A percentile compares a stretch with the other conserved stretches of the same genome.
Conservation (phyloP, 2,329 filamentous ascomycete genomes). For the Pyricularia sp. region DNA sequence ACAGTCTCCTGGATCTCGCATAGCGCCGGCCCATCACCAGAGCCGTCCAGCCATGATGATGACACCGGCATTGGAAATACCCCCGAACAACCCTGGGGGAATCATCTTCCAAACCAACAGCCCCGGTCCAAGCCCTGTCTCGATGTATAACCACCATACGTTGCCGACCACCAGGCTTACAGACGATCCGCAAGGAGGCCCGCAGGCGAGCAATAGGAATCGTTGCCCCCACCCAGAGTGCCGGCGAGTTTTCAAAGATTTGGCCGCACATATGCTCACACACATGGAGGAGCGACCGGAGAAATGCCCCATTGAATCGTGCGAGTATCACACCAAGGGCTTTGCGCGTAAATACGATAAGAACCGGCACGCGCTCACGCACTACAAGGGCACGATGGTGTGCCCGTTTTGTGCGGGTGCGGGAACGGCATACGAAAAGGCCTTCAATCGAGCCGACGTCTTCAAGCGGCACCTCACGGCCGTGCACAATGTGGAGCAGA, state of each 20-base stretch:
- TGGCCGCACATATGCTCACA: slow-evolving; percentile 89
- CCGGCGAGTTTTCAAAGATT: slow-evolving; percentile 75
- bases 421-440: slow-evolving; percentile 81
- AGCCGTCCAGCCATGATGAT: background rate
- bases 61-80: background rate
- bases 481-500: slow-evolving; percentile 86
- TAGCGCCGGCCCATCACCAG: background rate
- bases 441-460: slow-evolving; percentile 87
- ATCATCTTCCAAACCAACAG: slow-evolving; percentile 1
- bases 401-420: slow-evolving; percentile 89
- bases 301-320: slow-evolving; percentile 85
- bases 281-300: slow-evolving; percentile 84
- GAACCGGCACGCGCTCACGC: slow-evolving; percentile 84
- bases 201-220: slow-evolving; percentile 12
- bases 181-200: background rate
- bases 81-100: background rate
- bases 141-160: slow-evolving; percentile 3
- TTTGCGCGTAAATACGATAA: slow-evolving; percentile 96
- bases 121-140: slow-evolving; percentile 1
- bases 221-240: slow-evolving; percentile 76
- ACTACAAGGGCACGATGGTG: slow-evolving; percentile 96
- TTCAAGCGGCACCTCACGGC: slow-evolving; percentile 90
- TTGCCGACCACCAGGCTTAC: background rate
- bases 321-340: slow-evolving; percentile 84
- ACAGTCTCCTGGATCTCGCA: background rate